Conservation (phyloP, 495 filamentous ascomycete genomes). For the Penicillium waksmanii region DNA sequence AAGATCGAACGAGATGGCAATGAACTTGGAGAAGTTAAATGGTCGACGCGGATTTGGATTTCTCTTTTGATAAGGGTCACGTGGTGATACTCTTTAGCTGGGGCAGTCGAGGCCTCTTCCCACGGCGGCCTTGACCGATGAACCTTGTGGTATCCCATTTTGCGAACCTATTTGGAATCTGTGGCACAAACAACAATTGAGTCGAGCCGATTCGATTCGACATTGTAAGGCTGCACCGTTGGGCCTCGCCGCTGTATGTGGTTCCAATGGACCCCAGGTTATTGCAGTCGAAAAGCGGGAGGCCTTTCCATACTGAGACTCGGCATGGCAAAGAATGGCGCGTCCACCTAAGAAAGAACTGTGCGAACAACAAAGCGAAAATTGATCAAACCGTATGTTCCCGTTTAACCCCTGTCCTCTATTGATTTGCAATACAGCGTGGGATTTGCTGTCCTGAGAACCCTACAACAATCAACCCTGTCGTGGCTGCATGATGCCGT, state of each 20-base stretch:
- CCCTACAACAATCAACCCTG: constrained; percentile 9
- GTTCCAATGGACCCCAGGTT: neutral
- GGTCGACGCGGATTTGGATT: neutral
- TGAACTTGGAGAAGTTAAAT: neutral
- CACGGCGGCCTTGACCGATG: no score
- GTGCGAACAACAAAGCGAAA: neutral
- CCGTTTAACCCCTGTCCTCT: constrained; percentile 4
- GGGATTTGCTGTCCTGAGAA: neutral
- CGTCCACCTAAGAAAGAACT: neutral
- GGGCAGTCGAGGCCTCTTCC: no score
- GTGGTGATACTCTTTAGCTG: constrained; percentile 8
- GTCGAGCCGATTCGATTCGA: neutral
- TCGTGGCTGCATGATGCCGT: constrained; percentile 19
- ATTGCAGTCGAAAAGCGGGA: neutral
- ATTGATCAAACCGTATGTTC: constrained; percentile 5
- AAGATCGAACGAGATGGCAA: neutral
- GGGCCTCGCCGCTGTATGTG: neutral
- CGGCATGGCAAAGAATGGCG: neutral
- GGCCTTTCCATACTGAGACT: neutral
- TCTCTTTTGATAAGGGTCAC: constrained; percentile 15
- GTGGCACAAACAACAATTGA: neutral
- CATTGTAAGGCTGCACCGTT: neutral
- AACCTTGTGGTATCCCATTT: neutral
- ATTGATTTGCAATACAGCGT: constrained; percentile 6
- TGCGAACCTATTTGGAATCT: neutral